A percentile compares a stretch with the other conserved stretches of the same genome.
Evolutionary conservation across 2,329 filamentous ascomycete genomes (phyloP).

Genomic region (Apiospora sp.): DNA sequence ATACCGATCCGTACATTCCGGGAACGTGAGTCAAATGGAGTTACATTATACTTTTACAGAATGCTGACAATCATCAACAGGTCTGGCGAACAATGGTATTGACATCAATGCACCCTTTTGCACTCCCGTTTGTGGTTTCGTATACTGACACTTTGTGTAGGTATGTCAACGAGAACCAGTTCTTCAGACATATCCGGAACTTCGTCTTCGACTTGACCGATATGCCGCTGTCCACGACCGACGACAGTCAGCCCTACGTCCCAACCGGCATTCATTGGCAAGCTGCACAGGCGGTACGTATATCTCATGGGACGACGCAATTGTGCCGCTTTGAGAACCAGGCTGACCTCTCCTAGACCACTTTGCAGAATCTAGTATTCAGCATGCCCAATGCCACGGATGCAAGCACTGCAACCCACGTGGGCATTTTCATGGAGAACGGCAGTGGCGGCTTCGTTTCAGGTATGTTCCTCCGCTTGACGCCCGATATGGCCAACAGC

Average conservation of each 20-base stretch:
- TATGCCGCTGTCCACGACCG: constrained; percentile 63
- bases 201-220: constrained; percentile 61
- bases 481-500: too few relatives aligned
- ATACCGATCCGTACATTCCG: constrained; percentile 31
- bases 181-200: constrained; percentile 62
- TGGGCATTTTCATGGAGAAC: constrained; percentile 67
- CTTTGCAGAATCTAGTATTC: constrained; percentile 68
- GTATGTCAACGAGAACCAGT: constrained; percentile 63
- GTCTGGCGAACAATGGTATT: constrained; percentile 46
- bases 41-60: background rate
- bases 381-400: constrained; percentile 50
- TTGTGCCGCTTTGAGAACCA: too few relatives aligned
- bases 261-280: constrained; percentile 68
- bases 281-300: constrained; percentile 57
- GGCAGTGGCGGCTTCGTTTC: constrained; percentile 66
- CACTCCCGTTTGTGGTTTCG: background rate
- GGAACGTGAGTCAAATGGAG: background rate
- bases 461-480: constrained; percentile 34
- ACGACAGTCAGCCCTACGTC: constrained; percentile 48
- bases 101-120: constrained; percentile 34
- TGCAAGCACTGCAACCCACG: constrained; percentile 52
- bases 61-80: background rate
- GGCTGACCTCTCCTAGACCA: constrained; percentile 40
- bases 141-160: background rate
- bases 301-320: background rate